Conservation (phyloP, 2,329 filamentous ascomycete genomes). For the Coniochaeta sp. region DNA sequence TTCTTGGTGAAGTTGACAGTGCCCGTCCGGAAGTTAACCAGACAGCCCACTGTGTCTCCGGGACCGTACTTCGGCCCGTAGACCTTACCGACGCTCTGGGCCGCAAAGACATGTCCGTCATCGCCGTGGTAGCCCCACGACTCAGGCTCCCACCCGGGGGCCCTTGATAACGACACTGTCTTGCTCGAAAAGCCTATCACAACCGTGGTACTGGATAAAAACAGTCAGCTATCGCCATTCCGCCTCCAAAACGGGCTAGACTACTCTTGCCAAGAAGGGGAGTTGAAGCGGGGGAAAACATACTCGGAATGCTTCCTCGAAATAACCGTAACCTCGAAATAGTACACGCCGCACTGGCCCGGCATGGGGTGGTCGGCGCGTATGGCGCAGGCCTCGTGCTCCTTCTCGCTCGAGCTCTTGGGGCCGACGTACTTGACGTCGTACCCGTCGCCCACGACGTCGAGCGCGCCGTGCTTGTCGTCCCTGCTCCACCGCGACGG, state of each 20-base stretch:
- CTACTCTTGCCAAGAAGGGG: too few species aligned
- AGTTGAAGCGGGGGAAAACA: conserved; percentile 19
- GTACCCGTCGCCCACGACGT: conserved; percentile 65
- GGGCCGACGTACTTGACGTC: conserved; percentile 56
- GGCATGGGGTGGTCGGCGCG: conserved; percentile 84
- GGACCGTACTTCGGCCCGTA: conserved; percentile 51
- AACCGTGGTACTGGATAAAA: conserved; percentile 43
- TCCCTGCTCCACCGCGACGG: conserved; percentile 76
- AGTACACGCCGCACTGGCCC: conserved; percentile 85
- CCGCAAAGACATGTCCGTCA: conserved; percentile 55
- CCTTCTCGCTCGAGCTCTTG: conserved; percentile 41
- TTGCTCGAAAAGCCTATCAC: conserved; percentile 55
- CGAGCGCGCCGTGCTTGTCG: conserved; percentile 66
- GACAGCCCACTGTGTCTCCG: conserved; percentile 56
- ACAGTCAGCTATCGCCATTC: neutral
- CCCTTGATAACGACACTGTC: conserved; percentile 43
- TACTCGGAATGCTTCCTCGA: conserved; percentile 48
- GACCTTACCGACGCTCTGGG: conserved; percentile 46
- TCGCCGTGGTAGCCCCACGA: conserved; percentile 66
- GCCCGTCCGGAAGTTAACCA: conserved; percentile 57
- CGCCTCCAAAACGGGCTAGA: too few species aligned
- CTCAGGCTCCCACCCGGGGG: conserved; percentile 60
- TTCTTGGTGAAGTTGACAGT: conserved; percentile 66
- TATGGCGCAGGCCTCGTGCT: conserved; percentile 73
- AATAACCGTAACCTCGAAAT: conserved; percentile 65